Evolutionary conservation across 2,329 filamentous ascomycete species (phyloP), one percentile per base, ranked within the genome.

Genomic region (Aspergillus sp.): DNA sequence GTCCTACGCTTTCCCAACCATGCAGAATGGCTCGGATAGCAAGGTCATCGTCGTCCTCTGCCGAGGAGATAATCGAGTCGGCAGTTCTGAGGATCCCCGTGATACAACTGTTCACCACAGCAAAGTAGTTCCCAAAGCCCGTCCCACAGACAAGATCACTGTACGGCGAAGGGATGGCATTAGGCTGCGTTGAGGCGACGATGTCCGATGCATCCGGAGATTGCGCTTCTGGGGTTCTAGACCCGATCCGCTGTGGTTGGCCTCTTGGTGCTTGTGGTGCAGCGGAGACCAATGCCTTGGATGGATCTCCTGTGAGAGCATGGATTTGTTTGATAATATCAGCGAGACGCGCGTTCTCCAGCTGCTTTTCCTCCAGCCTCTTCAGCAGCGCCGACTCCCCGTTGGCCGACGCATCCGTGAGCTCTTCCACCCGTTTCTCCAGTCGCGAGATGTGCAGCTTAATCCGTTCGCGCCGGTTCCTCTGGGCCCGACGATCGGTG

Each of bases 401-500:
- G 44, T 42, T 26, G 24, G 44, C 48, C 8, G 52, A 54, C 10
- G 48, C 32, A 11, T 44, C 48, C 7, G 52, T 54, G 5, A 54
- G 40, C 13, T 54, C 52, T 20, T 50, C 47, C 30, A 42, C 40
- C 6, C 16, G 16, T 20, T 42, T 52, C 46, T 55, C 53, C 13
- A 55, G 43, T 6, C 44, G 53, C 6, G 50, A 38, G 48, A 53
- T 55, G 32, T 55, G 49, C 6, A 50, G 35, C 40, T 55, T 55
- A 35, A 55, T 50, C 35, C 53, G 53, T 33, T 55, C 53, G 22
- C 53, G 53, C 33, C 50, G 50, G 19, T 55, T 51, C 16, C 53
- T 43, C 40, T 55, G 53, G 30, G 53, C 53, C 46, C 49, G 49
- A 43, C 53, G 53, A 40, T 55, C 53, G 19, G 53, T 55, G 7